These are phyloP conservation scores for Blastobotrys persicus DNA, from an alignment of 1,139 yeast species.

Conservation along the genomic window DNA sequence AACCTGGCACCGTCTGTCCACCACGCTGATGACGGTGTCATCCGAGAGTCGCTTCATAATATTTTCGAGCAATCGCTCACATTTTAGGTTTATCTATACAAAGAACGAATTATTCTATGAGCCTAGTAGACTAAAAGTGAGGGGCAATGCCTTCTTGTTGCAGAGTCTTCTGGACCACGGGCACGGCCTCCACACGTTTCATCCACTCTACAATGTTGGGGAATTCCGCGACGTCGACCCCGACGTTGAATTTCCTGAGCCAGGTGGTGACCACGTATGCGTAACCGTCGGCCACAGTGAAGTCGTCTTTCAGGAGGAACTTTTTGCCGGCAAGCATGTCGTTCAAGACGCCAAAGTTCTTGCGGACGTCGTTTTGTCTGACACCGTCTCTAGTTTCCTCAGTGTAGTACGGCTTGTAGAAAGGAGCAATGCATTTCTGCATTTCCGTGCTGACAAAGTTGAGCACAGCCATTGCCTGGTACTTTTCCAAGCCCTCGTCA, in stretches of 20 bases:
- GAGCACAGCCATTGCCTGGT: constrained; percentile 4
- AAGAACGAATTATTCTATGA: not conserved
- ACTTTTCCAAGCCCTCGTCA: constrained; percentile 3
- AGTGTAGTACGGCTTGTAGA: constrained; percentile 5
- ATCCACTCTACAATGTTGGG: constrained; percentile 5
- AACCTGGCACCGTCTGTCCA: constrained; percentile 38
- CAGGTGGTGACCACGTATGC: constrained; percentile 4
- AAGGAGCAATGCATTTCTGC: constrained; percentile 1
- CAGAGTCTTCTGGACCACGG: not conserved
- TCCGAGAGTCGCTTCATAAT: constrained; percentile 28
- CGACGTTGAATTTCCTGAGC: constrained; percentile 1
- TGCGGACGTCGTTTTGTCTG: constrained; percentile 1
- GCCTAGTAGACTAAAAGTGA: not conserved
- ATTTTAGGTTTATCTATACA: constrained; percentile 1
- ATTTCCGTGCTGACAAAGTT: constrained; percentile 4
- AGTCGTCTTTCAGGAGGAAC: constrained; percentile 2
- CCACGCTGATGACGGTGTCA: constrained; percentile 31
- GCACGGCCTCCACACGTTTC: constrained; percentile 1
- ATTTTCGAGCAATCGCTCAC: constrained; percentile 31
- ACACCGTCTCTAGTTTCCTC: not conserved
- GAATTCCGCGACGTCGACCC: constrained; percentile 2
- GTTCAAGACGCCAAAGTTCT: constrained; percentile 1
- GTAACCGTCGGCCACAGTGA: constrained; percentile 6
- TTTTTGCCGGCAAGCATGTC: constrained; percentile 3
- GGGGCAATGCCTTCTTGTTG: not conserved